phyloP scores from a whole-genome alignment of 768 basidiomycete genomes.

The Nevesoporus exiguus region DNA sequence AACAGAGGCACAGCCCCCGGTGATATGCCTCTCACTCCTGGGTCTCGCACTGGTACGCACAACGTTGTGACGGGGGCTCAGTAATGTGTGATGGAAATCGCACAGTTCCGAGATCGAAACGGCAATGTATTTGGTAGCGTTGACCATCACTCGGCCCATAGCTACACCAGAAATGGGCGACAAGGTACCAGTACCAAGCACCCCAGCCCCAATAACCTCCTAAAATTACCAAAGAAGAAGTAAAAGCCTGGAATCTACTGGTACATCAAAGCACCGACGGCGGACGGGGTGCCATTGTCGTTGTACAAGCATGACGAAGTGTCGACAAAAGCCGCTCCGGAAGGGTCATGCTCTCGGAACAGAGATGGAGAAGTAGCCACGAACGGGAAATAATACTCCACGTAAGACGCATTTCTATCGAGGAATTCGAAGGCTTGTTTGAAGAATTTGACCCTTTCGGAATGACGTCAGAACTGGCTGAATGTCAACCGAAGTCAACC shows the following conservation, averaged over 20 bases:
- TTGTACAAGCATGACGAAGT: conserved; percentile 35
- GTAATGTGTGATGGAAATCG: no score
- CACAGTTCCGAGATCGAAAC: no score
- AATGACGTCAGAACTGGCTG: not conserved
- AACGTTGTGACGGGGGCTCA: no score
- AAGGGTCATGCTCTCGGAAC: conserved; percentile 17
- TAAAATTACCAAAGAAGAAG: not conserved
- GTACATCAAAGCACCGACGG: conserved; percentile 25
- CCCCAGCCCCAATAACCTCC: not conserved
- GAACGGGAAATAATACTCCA: conserved; percentile 37
- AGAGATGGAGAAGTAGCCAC: conserved; percentile 32
- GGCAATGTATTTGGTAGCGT: no score
- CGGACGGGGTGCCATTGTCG: conserved; percentile 25
- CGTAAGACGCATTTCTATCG: conserved; percentile 29
- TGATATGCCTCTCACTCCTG: not conserved
- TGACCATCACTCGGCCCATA: no score
- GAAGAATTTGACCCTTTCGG: conserved; percentile 32
- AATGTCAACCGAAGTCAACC: not conserved
- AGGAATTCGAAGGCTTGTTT: conserved; percentile 34
- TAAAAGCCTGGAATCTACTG: not conserved
- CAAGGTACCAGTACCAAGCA: not conserved
- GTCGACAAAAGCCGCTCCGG: conserved; percentile 17
- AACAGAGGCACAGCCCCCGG: conserved; percentile 6
- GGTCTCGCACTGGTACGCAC: no score
- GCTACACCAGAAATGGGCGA: not conserved